Conservation (phyloP, 1,139 yeast species). For the Kurtzmaniella quercitrusa region DNA sequence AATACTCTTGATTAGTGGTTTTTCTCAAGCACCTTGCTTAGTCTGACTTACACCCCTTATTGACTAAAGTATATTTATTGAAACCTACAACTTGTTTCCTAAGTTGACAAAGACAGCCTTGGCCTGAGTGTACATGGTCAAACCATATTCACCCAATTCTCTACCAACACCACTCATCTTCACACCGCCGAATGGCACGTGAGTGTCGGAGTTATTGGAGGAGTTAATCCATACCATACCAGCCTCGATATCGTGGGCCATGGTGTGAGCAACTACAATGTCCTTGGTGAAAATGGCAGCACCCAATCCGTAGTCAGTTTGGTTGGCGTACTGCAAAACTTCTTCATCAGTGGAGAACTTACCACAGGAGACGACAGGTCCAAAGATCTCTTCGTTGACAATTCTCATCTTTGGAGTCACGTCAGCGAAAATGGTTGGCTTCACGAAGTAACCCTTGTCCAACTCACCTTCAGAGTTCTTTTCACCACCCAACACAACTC, state of each 20-base stretch:
- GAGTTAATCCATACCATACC: slow-evolving; percentile 62
- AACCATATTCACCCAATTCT: slow-evolving; percentile 83
- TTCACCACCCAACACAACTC: slow-evolving; percentile 44
- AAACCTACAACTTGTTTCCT: slow-evolving; percentile 27
- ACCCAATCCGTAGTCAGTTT: slow-evolving; percentile 53
- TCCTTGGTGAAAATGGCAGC: slow-evolving; percentile 77
- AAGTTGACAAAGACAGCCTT: slow-evolving; percentile 75
- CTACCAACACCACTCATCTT: slow-evolving; percentile 86
- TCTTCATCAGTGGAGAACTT: slow-evolving; percentile 52
- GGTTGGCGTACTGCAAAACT: slow-evolving; percentile 47
- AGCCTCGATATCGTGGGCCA: slow-evolving; percentile 43
- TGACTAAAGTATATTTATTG: no score
- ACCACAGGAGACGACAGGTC: slow-evolving; percentile 54
- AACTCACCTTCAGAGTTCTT: slow-evolving; percentile 32
- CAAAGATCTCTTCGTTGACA: slow-evolving; percentile 56
- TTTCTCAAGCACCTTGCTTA: no score
- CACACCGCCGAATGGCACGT: slow-evolving; percentile 75
- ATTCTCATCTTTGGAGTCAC: slow-evolving; percentile 49
- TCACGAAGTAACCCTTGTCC: slow-evolving; percentile 44
- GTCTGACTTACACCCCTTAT: no score
- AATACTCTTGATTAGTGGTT: no score
- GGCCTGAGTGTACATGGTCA: slow-evolving; percentile 69
- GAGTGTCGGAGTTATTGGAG: slow-evolving; percentile 71
- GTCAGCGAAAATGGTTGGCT: slow-evolving; percentile 54
- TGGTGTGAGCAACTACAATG: slow-evolving; percentile 37